A percentile compares a stretch with the other conserved stretches of the same genome.
Conservation (phyloP, 1,139 yeast genomes). For the Pichia norvegensis region DNA sequence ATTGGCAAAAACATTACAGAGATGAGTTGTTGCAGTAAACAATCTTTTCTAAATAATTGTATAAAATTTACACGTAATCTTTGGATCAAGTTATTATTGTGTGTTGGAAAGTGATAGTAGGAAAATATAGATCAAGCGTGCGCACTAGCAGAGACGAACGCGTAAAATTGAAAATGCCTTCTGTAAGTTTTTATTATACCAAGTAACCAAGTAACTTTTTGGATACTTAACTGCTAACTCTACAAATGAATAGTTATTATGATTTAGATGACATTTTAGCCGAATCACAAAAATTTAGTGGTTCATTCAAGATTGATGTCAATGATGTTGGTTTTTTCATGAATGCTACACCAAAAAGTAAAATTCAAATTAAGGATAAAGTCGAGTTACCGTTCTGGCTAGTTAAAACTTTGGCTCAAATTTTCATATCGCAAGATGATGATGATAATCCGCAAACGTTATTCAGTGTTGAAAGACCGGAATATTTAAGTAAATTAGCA, state of each 20-base stretch:
- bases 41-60: background rate
- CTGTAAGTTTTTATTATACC: too few species aligned
- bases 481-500: slow-evolving; percentile 14
- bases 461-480: slow-evolving; percentile 14
- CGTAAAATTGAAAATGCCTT: too few species aligned
- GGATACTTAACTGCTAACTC: too few species aligned
- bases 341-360: slow-evolving; percentile 63
- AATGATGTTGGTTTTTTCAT: slow-evolving; percentile 87
- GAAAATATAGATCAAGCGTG: too few species aligned
- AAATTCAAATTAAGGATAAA: slow-evolving; percentile 52
- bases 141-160: too few species aligned
- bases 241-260: slow-evolving; percentile 46
- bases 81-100: too few species aligned
- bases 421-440: slow-evolving; percentile 31
- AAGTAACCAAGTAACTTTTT: too few species aligned
- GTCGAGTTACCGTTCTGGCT: slow-evolving; percentile 86
- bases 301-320: slow-evolving; percentile 34
- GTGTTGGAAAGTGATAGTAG: too few species aligned
- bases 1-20: slow-evolving; percentile 85
- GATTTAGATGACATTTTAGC: slow-evolving; percentile 85
- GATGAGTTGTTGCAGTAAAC: slow-evolving; percentile 76
- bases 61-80: background rate
- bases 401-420: slow-evolving; percentile 63
- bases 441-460: slow-evolving; percentile 5
- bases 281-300: slow-evolving; percentile 35